A percentile compares a stretch with the other conserved stretches of the same genome.
Conservation (phyloP, 352 stramenopile genomes). For the Aphanomyces astaci region DNA sequence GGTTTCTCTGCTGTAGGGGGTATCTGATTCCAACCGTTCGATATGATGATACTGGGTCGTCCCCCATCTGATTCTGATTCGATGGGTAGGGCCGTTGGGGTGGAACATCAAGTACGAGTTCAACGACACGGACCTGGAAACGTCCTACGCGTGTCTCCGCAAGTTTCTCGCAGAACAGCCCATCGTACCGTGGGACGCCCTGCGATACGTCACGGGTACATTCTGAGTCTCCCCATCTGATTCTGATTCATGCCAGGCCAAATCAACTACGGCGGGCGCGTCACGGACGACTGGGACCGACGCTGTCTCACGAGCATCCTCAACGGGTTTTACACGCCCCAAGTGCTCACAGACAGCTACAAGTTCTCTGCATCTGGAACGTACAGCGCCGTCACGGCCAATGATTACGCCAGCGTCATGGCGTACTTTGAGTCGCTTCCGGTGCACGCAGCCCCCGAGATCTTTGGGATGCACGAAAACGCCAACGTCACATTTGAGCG, state of each 20-base stretch:
- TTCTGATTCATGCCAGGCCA: conserved; percentile 38
- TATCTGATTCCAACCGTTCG: too few relatives aligned
- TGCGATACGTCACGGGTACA: conserved; percentile 85
- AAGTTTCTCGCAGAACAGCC: conserved; percentile 90
- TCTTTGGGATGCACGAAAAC: conserved; percentile 96
- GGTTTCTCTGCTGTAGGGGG: too few relatives aligned
- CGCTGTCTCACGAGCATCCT: conserved; percentile 90
- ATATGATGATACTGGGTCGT: too few relatives aligned
- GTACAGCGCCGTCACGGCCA: conserved; percentile 73
- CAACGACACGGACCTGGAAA: conserved; percentile 93
- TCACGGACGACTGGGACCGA: conserved; percentile 94
- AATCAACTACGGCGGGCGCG: conserved; percentile 94
- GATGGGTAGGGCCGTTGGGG: conserved; percentile 52
- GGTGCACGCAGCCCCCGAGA: conserved; percentile 83
- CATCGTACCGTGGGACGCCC: conserved; percentile 87
- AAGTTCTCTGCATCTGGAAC: conserved; percentile 81
- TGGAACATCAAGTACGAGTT: conserved; percentile 97
- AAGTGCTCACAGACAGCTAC: conserved; percentile 74
- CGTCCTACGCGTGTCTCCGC: conserved; percentile 80
- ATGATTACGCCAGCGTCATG: conserved; percentile 35
- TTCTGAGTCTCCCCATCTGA: not conserved
- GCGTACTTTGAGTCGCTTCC: conserved; percentile 81
- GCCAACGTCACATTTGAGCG: conserved; percentile 91
- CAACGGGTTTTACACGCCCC: conserved; percentile 83
- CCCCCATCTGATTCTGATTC: not conserved